These are phyloP conservation scores for Aphanomyces euteiches DNA, from an alignment of 352 stramenopile genomes.

Conservation along the genomic window DNA sequence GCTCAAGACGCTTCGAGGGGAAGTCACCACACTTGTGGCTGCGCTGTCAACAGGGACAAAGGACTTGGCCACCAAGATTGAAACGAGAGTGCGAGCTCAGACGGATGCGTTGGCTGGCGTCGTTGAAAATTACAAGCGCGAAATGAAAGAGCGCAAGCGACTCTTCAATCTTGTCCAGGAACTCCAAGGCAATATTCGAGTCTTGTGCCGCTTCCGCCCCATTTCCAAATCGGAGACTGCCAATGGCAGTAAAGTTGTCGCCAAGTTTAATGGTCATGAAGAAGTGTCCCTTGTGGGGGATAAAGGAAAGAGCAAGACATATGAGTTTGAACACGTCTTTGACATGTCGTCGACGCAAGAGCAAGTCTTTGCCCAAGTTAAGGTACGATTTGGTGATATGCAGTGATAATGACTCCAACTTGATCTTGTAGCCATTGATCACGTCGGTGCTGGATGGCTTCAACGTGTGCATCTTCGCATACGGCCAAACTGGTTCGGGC, in stretches of 20 bases:
- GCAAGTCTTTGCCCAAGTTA: slow-evolving; percentile 71
- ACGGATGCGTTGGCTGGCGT: slow-evolving; percentile 75
- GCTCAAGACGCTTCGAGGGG: slow-evolving; percentile 46
- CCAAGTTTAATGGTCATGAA: slow-evolving; percentile 65
- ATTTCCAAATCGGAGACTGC: slow-evolving; percentile 75
- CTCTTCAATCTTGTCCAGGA: slow-evolving; percentile 95
- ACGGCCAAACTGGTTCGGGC: slow-evolving; percentile 82
- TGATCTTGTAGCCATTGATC: slow-evolving; percentile 47
- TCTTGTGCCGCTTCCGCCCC: slow-evolving; percentile 94
- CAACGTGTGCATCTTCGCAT: slow-evolving; percentile 90
- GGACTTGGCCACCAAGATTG: slow-evolving; percentile 72
- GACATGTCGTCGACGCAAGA: slow-evolving; percentile 72
- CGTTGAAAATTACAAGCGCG: slow-evolving; percentile 86
- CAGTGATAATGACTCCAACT: background rate
- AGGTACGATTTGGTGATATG: slow-evolving; percentile 25
- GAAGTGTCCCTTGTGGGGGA: slow-evolving; percentile 75
- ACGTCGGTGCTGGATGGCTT: slow-evolving; percentile 83
- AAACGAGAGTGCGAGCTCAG: slow-evolving; percentile 64
- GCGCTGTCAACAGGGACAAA: slow-evolving; percentile 56
- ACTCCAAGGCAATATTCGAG: slow-evolving; percentile 96
- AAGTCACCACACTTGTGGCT: slow-evolving; percentile 51
- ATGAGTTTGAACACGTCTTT: slow-evolving; percentile 84
- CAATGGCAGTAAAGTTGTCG: slow-evolving; percentile 74
- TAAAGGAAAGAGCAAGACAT: slow-evolving; percentile 84
- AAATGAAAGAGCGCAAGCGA: slow-evolving; percentile 86